Conservation (phyloP, 345 rosid species). For the Lumnitzera racemosa region DNA sequence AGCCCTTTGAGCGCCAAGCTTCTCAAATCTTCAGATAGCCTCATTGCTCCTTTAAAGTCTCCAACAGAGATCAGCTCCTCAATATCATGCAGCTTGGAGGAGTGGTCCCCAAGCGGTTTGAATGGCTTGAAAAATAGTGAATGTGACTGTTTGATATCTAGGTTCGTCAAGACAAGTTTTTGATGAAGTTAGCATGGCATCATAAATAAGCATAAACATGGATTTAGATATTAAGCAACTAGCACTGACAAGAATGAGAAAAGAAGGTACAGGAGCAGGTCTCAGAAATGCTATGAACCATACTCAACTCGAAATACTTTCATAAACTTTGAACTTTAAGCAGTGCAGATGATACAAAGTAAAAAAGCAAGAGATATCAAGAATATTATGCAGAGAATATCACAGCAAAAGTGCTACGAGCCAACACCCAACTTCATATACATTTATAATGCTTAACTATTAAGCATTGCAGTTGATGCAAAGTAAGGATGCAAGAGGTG, state of each 20-base stretch:
- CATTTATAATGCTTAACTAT: too few species aligned
- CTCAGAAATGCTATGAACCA: too few species aligned
- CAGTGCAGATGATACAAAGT: too few species aligned
- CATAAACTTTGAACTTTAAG: too few species aligned
- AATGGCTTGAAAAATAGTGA: slow-evolving; percentile 77
- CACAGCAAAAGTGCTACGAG: too few species aligned
- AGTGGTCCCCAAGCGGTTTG: slow-evolving; percentile 50
- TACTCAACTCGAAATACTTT: too few species aligned
- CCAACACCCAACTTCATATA: too few species aligned
- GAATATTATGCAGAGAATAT: too few species aligned
- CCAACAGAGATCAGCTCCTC: slow-evolving; percentile 49
- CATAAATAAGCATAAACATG: neutral
- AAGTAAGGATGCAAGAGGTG: slow-evolving; percentile 1
- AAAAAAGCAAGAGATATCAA: too few species aligned
- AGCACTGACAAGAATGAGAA: neutral
- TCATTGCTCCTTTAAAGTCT: slow-evolving; percentile 63
- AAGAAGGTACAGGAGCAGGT: neutral
- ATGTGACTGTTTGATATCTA: slow-evolving; percentile 70
- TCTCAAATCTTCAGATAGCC: slow-evolving; percentile 62
- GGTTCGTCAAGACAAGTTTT: slow-evolving; percentile 38
- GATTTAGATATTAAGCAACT: neutral
- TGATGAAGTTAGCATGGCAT: neutral
- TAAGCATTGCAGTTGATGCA: neutral
- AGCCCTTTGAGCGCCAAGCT: slow-evolving; percentile 80
- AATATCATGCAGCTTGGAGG: slow-evolving; percentile 41